Conservation (phyloP, 2,329 filamentous ascomycete genomes). For the Escovopsis sp. region DNA sequence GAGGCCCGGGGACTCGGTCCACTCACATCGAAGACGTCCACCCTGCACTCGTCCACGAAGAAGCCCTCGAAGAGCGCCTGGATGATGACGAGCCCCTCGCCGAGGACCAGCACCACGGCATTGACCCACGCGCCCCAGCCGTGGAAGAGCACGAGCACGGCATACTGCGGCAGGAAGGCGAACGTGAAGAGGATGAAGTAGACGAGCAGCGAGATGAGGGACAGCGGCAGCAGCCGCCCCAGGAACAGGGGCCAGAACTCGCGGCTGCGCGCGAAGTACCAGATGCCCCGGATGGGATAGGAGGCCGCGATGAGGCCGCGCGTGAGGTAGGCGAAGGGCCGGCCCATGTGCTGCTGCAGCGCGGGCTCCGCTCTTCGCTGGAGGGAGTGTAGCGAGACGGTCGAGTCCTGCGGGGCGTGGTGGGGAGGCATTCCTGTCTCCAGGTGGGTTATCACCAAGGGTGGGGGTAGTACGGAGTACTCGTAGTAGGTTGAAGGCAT, state of each 20-base stretch:
- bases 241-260: slow-evolving; percentile 73
- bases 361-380: slow-evolving; percentile 8
- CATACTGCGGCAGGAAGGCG: slow-evolving; percentile 76
- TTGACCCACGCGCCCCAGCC: slow-evolving; percentile 80
- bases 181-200: slow-evolving; percentile 79
- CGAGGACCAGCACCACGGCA: slow-evolving; percentile 73
- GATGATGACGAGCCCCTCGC: slow-evolving; percentile 60
- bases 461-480: no score
- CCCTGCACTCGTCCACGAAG: slow-evolving; percentile 63
- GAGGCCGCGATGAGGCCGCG: slow-evolving; percentile 31
- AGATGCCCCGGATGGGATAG: slow-evolving; percentile 56
- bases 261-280: slow-evolving; percentile 62
- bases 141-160: slow-evolving; percentile 81
- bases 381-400: slow-evolving; percentile 1
- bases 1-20: no score
- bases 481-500: no score
- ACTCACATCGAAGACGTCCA: slow-evolving; percentile 70
- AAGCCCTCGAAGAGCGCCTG: slow-evolving; percentile 60
- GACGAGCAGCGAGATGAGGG: slow-evolving; percentile 68
- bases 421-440: background rate
- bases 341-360: slow-evolving; percentile 19
- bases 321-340: slow-evolving; percentile 21
- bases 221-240: slow-evolving; percentile 62
- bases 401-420: background rate
- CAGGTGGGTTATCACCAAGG: no score